Conservation (phyloP, 805 yeast genomes). For the Kluyveromyces wickerhamii region DNA sequence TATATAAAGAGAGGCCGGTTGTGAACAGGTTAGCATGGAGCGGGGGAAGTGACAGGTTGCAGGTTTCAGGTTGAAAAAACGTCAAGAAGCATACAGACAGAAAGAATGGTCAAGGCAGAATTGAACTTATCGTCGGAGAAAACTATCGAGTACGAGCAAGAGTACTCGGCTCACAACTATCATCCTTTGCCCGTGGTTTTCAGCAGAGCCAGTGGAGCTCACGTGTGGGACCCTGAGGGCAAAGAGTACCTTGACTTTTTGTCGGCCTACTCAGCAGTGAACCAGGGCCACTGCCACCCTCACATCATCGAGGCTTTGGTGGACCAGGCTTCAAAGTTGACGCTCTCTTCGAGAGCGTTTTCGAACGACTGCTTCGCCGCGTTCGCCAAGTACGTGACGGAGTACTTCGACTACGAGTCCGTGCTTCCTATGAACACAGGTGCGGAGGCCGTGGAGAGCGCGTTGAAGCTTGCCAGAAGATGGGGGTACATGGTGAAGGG, state of each 20-base stretch:
- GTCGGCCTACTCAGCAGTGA: conserved; percentile 94
- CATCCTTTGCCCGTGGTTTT: conserved; percentile 95
- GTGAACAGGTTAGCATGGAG: too few species aligned
- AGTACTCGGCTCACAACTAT: conserved; percentile 93
- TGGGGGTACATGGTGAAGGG: conserved; percentile 93
- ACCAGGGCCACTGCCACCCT: conserved; percentile 98
- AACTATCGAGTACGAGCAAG: conserved; percentile 60
- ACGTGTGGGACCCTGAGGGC: conserved; percentile 98
- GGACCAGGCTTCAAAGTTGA: conserved; percentile 79
- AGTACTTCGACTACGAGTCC: conserved; percentile 83
- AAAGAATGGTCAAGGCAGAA: conserved; percentile 4
- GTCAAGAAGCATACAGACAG: too few species aligned
- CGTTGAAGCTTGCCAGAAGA: conserved; percentile 86
- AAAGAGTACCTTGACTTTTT: conserved; percentile 86
- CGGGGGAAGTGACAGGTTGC: too few species aligned
- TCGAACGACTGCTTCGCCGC: conserved; percentile 81
- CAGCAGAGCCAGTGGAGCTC: conserved; percentile 78
- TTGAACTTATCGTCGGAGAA: conserved; percentile 50
- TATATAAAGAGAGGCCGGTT: too few species aligned
- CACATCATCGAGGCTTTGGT: conserved; percentile 75
- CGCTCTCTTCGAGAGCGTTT: conserved; percentile 88
- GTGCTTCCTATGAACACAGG: conserved; percentile 98
- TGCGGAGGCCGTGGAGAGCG: conserved; percentile 97
- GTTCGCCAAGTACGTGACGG: conserved; percentile 82
- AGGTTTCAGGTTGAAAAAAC: too few species aligned